Base-by-base conservation (phyloP, 73 alveolate genomes). In the Paramecium sonneborni region DNA sequence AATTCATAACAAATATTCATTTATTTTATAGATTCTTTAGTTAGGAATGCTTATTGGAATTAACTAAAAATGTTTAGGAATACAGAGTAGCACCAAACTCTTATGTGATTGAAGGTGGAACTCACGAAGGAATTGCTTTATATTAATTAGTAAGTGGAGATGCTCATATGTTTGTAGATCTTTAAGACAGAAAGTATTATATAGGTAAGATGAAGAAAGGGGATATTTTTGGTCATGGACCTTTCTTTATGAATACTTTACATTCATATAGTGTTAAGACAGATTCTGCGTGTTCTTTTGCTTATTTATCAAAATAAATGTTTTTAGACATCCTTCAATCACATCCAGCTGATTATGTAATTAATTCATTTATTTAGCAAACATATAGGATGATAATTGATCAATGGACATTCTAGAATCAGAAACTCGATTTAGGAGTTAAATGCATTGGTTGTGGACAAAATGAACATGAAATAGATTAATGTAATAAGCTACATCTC, bases 211-310 rank as follows among this genome's bases (percentile, higher is more conserved):
- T 79, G 74, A 79, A 79, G 6, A 2, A 79, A 41, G 74, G 74
- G 3, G 90, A 79, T 43, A 41, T 79, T 0, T 44, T 79, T 79
- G 90, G 90, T 0, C 41, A 79, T 38, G 55, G 62, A 9, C 28
- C 90, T 5, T 79, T 79, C 28, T 79, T 79, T 41, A 30, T 37
- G 26, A 44, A 79, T 46, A 43, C 23, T 1, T 46, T 46, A 21
- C 90, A 79, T 44, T 39, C 90, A 3, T 79, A 79, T 79, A 79
- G 90, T 79, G 90, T 79, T 1, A 38, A 44, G 14, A 41, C 90
- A 11, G 26, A 21, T 37, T 23, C 21, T 43, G 72, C 69, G 6
- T 79, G 90, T 39, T 43, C 90, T 12, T 38, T 79, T 14, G 90
- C 90, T 6, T 79, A 41, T 79, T 79, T 79, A 79, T 79, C 90